Evolutionary conservation across 2,329 filamentous ascomycete species (phyloP).

Genomic region (Cytospora schulzeri): DNA sequence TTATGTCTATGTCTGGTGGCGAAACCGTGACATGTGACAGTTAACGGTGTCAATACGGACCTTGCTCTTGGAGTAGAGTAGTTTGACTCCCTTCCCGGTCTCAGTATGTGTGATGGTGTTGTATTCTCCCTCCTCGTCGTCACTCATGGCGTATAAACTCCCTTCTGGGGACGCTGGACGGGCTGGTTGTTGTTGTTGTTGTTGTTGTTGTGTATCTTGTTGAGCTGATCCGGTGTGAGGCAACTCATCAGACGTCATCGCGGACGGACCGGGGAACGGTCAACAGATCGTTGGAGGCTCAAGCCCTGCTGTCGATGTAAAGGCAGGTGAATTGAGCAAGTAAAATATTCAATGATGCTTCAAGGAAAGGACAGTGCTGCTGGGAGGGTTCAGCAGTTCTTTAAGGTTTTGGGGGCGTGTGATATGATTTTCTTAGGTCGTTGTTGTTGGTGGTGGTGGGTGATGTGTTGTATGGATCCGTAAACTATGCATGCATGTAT

Average conservation of each 20-base stretch:
- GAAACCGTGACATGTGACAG: neutral
- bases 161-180: constrained; percentile 71
- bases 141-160: constrained; percentile 93
- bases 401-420: neutral
- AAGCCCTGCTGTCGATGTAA: neutral
- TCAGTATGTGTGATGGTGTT: constrained; percentile 84
- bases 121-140: constrained; percentile 94
- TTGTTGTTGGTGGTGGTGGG: neutral
- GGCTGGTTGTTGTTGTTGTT: too few species aligned
- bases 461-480: neutral
- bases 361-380: neutral
- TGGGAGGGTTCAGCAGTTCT: neutral
- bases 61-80: constrained; percentile 97
- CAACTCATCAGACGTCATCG: constrained; percentile 38
- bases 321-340: neutral
- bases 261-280: neutral
- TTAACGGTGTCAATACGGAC: constrained; percentile 43
- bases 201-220: constrained; percentile 23
- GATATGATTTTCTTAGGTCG: neutral
- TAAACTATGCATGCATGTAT: neutral
- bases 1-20: too few species aligned
- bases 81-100: constrained; percentile 82
- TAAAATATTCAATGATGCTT: neutral
- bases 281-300: neutral
- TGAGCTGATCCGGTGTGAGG: constrained; percentile 16